phyloP scores from a whole-genome alignment of 495 filamentous ascomycete species.

The Filosporella fistucella region DNA sequence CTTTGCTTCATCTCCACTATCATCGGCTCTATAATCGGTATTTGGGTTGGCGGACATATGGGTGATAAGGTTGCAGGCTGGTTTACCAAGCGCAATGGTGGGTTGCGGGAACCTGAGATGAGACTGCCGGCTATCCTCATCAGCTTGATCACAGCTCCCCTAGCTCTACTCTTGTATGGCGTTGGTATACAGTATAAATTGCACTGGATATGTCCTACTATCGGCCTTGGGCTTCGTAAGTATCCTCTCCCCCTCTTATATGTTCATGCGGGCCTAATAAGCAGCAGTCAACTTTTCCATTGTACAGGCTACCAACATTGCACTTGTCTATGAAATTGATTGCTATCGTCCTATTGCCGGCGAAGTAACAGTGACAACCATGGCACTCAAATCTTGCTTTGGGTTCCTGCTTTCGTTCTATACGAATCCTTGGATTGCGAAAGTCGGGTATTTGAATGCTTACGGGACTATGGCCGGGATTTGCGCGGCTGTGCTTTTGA shows the following conservation, averaged over 20 bases:
- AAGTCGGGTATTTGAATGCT: conserved; percentile 40
- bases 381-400: conserved; percentile 49
- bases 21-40: conserved; percentile 44
- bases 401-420: conserved; percentile 55
- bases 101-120: conserved; percentile 52
- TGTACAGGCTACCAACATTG: conserved; percentile 45
- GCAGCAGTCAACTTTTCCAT: conserved; percentile 45
- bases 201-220: conserved; percentile 51
- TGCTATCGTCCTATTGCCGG: conserved; percentile 49
- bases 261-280: too few species aligned
- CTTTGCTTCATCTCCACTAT: conserved; percentile 44
- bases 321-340: conserved; percentile 50
- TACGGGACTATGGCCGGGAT: conserved; percentile 52
- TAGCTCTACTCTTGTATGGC: conserved; percentile 45
- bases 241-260: background rate
- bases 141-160: conserved; percentile 37
- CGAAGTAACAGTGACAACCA: conserved; percentile 42
- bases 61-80: conserved; percentile 44
- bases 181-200: conserved; percentile 42
- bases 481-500: conserved; percentile 32
- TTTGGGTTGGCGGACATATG: conserved; percentile 41
- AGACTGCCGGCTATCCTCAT: conserved; percentile 42
- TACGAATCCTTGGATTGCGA: conserved; percentile 50
- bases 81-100: conserved; percentile 44
- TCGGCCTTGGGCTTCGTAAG: conserved; percentile 42